phyloP scores from a whole-genome alignment of 2,329 filamentous ascomycete species.

The Cladophialophora chaetospira region DNA sequence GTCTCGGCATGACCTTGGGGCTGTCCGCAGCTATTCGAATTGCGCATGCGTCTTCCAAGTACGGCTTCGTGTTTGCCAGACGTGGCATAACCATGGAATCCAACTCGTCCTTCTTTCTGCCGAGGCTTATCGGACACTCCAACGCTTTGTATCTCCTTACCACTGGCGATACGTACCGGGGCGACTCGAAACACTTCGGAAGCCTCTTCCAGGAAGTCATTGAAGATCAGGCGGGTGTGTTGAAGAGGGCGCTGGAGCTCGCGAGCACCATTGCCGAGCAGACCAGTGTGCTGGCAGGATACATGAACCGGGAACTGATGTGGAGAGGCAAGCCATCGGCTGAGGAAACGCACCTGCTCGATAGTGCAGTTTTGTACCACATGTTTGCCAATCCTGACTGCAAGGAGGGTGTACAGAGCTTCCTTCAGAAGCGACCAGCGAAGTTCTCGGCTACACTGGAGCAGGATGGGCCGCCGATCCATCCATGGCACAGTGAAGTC shows the following conservation, averaged over 20 bases:
- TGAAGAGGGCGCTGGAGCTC: slow-evolving; percentile 65
- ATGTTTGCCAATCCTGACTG: slow-evolving; percentile 57
- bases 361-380: slow-evolving; percentile 47
- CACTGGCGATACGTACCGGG: slow-evolving; percentile 62
- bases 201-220: slow-evolving; percentile 69
- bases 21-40: slow-evolving; percentile 57
- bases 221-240: slow-evolving; percentile 58
- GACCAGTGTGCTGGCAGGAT: slow-evolving; percentile 53
- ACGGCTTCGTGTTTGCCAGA: slow-evolving; percentile 71
- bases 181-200: slow-evolving; percentile 52
- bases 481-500: slow-evolving; percentile 68
- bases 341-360: slow-evolving; percentile 70
- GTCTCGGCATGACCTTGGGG: slow-evolving; percentile 62
- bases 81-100: slow-evolving; percentile 70
- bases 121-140: slow-evolving; percentile 64
- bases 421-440: slow-evolving; percentile 67
- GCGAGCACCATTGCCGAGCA: slow-evolving; percentile 67
- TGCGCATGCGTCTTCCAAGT: slow-evolving; percentile 55
- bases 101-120: slow-evolving; percentile 67
- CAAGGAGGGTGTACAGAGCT: slow-evolving; percentile 66
- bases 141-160: slow-evolving; percentile 66
- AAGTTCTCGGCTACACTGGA: slow-evolving; percentile 63
- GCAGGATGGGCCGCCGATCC: slow-evolving; percentile 59
- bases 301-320: slow-evolving; percentile 25
- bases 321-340: slow-evolving; percentile 45